Conservation (phyloP, 176 grass and related monocot species). For the Zizania latifolia region DNA sequence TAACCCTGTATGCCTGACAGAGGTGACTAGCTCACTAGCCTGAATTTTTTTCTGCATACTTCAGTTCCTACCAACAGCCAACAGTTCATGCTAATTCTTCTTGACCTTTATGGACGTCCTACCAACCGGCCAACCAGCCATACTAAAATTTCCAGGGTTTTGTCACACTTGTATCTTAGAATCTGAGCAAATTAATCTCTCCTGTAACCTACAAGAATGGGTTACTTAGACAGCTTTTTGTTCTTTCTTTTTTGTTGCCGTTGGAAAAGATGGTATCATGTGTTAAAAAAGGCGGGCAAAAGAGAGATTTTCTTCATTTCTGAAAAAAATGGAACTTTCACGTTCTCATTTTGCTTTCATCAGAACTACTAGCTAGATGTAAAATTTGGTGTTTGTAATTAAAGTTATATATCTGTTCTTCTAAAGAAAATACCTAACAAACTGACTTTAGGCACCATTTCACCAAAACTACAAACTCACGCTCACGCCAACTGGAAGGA, state of each 20-base stretch:
- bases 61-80: not conserved
- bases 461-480: not conserved
- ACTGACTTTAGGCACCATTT: not conserved
- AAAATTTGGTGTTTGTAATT: not conserved
- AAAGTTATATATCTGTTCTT: not conserved
- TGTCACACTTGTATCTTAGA: conserved; percentile 44
- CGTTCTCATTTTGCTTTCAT: not conserved
- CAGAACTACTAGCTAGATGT: not conserved
- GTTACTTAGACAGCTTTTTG: not conserved
- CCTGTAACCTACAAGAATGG: conserved; percentile 21
- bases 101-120: conserved; percentile 26
- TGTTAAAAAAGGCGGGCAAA: not conserved
- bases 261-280: not conserved
- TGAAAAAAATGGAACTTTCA: not conserved
- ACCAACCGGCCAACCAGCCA: conserved; percentile 40
- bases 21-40: not conserved
- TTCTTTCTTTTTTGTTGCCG: not conserved
- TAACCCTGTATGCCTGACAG: not conserved
- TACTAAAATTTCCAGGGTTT: conserved; percentile 29
- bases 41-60: not conserved
- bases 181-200: conserved; percentile 41
- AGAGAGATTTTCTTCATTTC: not conserved
- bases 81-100: conserved; percentile 9
- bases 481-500: not conserved
- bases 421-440: not conserved